Evolutionary conservation across 305 asterid genomes (phyloP).

Genomic region (Fraxinus floribunda): DNA sequence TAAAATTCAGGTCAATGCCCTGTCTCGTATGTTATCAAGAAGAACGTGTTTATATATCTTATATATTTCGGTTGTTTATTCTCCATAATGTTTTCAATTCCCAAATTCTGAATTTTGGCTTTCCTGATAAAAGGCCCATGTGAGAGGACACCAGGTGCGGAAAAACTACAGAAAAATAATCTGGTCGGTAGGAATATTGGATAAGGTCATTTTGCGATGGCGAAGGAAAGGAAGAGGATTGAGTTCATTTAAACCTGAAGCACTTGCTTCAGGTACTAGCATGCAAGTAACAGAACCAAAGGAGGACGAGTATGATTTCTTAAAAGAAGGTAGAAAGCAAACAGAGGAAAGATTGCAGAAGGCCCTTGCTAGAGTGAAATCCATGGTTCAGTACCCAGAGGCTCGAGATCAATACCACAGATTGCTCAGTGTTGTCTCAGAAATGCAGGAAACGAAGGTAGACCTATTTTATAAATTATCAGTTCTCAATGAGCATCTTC

Average conservation of each 20-base stretch:
- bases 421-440: constrained; percentile 83
- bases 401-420: constrained; percentile 93
- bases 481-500: background rate
- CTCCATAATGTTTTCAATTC: constrained; percentile 2
- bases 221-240: constrained; percentile 89
- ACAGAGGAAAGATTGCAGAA: constrained; percentile 78
- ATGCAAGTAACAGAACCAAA: constrained; percentile 36
- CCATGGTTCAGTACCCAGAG: constrained; percentile 97
- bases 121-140: constrained; percentile 69
- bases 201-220: constrained; percentile 88
- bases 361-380: constrained; percentile 90
- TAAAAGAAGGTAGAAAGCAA: constrained; percentile 88
- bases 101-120: constrained; percentile 28
- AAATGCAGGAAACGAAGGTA: constrained; percentile 83
- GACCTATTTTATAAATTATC: background rate
- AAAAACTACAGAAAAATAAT: constrained; percentile 72
- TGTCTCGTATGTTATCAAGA: constrained; percentile 8
- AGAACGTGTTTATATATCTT: background rate
- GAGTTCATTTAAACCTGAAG: constrained; percentile 71
- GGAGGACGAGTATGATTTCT: constrained; percentile 85
- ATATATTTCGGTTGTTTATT: constrained; percentile 3
- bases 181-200: constrained; percentile 96
- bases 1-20: constrained; percentile 72
- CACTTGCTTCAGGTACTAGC: constrained; percentile 46
- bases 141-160: constrained; percentile 39